Conservation (phyloP, 2,329 filamentous ascomycete species). For the Penicillium thymicola region DNA sequence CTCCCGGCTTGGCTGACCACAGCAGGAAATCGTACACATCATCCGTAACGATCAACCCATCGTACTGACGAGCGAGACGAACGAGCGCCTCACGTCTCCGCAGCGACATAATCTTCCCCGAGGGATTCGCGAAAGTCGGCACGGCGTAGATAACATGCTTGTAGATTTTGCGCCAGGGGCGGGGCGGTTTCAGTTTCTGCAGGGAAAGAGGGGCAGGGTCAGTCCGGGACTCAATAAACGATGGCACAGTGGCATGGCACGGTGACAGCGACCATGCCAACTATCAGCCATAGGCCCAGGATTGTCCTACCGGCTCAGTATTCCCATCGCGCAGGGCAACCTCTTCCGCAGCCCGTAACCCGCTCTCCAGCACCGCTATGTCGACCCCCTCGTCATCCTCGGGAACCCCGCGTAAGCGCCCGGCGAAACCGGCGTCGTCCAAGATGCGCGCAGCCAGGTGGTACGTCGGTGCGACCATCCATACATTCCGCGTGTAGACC, state of each 20-base stretch:
- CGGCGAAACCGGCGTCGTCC: constrained; percentile 71
- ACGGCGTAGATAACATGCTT: constrained; percentile 85
- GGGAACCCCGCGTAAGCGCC: constrained; percentile 64
- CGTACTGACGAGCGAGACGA: constrained; percentile 69
- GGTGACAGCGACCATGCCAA: background rate
- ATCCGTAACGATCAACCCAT: constrained; percentile 81
- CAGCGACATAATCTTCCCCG: constrained; percentile 75
- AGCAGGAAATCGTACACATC: constrained; percentile 94
- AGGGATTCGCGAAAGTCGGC: constrained; percentile 86
- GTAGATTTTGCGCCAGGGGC: constrained; percentile 71
- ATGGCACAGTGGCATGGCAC: constrained; percentile 3
- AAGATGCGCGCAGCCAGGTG: constrained; percentile 84
- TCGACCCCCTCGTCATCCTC: constrained; percentile 78
- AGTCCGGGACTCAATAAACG: background rate
- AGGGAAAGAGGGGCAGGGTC: constrained; percentile 5
- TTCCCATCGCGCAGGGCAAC: constrained; percentile 40
- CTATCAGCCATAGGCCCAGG: background rate
- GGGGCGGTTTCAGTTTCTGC: constrained; percentile 56
- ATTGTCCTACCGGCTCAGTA: constrained; percentile 42
- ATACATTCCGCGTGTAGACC: constrained; percentile 68
- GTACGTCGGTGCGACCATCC: constrained; percentile 79
- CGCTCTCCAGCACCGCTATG: constrained; percentile 56
- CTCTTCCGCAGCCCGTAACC: constrained; percentile 51
- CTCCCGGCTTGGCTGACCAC: constrained; percentile 57
- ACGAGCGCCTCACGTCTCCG: constrained; percentile 66